Evolutionary conservation across 164 flowering plant species (phyloP).

Genomic region (Euptelea pleiosperma): DNA sequence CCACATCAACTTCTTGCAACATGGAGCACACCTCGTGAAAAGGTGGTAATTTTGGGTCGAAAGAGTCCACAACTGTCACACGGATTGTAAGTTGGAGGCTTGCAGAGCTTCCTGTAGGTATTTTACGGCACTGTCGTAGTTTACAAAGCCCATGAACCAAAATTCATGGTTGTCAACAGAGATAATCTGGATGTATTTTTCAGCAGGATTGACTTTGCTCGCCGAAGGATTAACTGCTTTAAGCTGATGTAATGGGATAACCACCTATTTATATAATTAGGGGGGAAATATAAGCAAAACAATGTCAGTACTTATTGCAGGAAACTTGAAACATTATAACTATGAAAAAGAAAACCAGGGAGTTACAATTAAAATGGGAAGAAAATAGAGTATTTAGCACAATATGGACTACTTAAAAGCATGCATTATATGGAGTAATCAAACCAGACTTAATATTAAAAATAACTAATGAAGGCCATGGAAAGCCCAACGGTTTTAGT

Average conservation of each 20-base stretch:
- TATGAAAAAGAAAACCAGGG: no score
- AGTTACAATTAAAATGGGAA: no score
- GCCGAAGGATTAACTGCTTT: slow-evolving; percentile 65
- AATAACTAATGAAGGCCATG: no score
- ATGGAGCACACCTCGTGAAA: slow-evolving; percentile 9
- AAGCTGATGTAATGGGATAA: slow-evolving; percentile 66
- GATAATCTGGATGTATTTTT: slow-evolving; percentile 77
- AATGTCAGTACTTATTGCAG: neutral
- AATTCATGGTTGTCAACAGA: slow-evolving; percentile 88
- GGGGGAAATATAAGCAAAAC: neutral
- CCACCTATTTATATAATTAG: slow-evolving; percentile 37
- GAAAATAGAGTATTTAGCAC: no score
- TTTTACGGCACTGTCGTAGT: slow-evolving; percentile 78
- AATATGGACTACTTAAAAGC: no score
- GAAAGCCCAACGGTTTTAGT: no score
- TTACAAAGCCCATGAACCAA: slow-evolving; percentile 91
- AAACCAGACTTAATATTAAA: no score
- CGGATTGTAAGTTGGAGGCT: slow-evolving; percentile 24
- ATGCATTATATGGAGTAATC: no score
- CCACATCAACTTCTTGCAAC: neutral
- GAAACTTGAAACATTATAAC: no score
- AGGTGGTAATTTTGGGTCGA: slow-evolving; percentile 50
- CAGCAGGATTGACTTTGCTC: slow-evolving; percentile 60
- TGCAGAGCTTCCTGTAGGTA: slow-evolving; percentile 46
- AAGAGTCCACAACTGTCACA: slow-evolving; percentile 26